Evolutionary conservation across 2,329 filamentous ascomycete species (phyloP), one percentile per base, ranked within the genome.

Genomic region (Diplodia seriata): DNA sequence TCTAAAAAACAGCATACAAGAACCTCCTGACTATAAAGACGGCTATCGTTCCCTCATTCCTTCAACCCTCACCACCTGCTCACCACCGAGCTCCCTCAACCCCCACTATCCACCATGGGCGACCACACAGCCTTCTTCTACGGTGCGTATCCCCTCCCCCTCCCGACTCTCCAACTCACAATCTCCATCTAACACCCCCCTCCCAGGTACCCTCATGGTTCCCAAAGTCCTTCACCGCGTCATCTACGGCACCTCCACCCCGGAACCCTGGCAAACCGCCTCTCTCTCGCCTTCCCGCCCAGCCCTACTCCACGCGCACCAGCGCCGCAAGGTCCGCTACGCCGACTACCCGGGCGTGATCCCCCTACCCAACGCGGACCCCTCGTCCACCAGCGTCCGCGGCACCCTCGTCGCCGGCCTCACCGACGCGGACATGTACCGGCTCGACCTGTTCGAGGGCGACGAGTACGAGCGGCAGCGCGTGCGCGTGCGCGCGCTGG

Each of bases 341-440:
- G 90, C 86, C 40, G 93, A 97, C 78, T 98, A 97, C 76, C 94
- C 94, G 0, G 94, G 87, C 62, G 90, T 97, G 64, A 81, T 91
- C 1, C 81, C 70, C 1, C 23, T 54, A 5, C 15, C 67, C 0
- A 54, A 68, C 2, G 55, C 65, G 36, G 29, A 43, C 4, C 31
- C 31, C 6, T 33, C 31, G 31, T 33, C 31, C 31, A 18, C 43
- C 9, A 82, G 81, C 5, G 92, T 97, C 1, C 87, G 90, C 2
- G 94, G 94, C 3, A 89, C 90, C 29, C 72, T 91, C 64, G 92
- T 93, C 0, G 89, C 88, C 0, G 94, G 94, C 0, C 81, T 98
- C 53, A 96, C 91, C 0, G 86, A 90, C 47, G 88, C 86, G 29
- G 93, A 97, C 74, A 82, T 97, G 64, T 80, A 82, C 71, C 88